Conservation (phyloP, 2,329 filamentous ascomycete species). For the Nakataea oryzae region DNA sequence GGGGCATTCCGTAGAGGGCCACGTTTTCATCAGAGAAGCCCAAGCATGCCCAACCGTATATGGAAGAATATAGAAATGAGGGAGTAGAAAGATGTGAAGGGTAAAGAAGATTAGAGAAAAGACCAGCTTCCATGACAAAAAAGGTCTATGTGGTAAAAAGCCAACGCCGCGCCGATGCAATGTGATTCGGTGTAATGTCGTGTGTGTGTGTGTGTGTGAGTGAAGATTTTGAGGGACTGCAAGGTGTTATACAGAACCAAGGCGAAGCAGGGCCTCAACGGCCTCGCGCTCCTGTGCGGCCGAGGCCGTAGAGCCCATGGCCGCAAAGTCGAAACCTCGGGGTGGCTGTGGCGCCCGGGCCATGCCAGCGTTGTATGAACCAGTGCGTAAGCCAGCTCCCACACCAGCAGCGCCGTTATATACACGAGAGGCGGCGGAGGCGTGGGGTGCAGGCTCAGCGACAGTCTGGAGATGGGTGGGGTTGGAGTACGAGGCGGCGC, state of each 20-base stretch:
- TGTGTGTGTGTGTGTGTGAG: constrained; percentile 23
- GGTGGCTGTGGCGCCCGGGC: constrained; percentile 39
- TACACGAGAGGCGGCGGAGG: constrained; percentile 34
- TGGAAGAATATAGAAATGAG: background rate
- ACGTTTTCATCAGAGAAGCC: constrained; percentile 1
- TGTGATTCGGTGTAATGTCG: constrained; percentile 12
- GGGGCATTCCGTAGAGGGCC: background rate
- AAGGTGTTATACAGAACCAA: constrained; percentile 60
- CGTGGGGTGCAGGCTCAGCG: background rate
- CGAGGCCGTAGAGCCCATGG: constrained; percentile 38
- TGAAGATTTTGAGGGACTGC: background rate
- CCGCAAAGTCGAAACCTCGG: constrained; percentile 40
- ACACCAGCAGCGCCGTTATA: constrained; percentile 33
- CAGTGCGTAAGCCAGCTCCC: constrained; percentile 30
- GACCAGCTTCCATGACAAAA: background rate
- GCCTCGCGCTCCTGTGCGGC: constrained; percentile 72
- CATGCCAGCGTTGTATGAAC: constrained; percentile 41
- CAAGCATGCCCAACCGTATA: background rate
- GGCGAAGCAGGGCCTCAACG: constrained; percentile 68
- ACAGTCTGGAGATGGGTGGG: constrained; percentile 20
- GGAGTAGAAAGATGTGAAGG: background rate
- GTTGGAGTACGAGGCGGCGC: constrained; percentile 53
- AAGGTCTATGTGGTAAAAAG: constrained; percentile 5
- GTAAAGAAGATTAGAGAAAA: background rate
- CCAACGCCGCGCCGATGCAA: constrained; percentile 45